phyloP scores from a whole-genome alignment of 306 rosid genomes.

The Benincasa hispida region DNA sequence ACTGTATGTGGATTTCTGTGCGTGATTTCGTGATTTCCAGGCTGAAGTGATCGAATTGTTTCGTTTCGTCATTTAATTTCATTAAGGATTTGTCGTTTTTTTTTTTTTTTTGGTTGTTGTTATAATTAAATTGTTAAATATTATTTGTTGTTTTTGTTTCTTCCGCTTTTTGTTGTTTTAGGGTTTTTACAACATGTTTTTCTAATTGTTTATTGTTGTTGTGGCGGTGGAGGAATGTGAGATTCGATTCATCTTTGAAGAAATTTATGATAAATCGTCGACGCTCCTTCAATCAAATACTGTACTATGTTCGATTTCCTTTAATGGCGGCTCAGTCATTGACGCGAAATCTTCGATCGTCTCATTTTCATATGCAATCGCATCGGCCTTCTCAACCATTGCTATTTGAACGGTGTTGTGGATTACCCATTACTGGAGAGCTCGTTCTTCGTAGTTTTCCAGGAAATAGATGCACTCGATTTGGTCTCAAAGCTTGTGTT shows the following conservation, averaged over 20 bases:
- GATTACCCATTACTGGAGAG: background rate
- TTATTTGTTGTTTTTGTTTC: background rate
- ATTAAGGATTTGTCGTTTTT: background rate
- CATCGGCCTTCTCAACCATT: background rate
- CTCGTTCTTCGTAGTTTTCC: conserved; percentile 1
- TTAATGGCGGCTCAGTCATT: conserved; percentile 2
- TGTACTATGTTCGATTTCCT: conserved; percentile 4
- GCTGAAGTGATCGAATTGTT: background rate
- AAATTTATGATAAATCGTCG: background rate
- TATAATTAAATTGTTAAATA: background rate
- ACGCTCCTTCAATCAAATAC: background rate
- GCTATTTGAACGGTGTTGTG: background rate
- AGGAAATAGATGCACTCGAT: background rate
- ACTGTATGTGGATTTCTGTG: background rate
- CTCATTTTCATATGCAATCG: background rate
- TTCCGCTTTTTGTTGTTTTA: background rate
- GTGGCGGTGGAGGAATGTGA: conserved; percentile 11
- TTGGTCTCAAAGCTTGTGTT: conserved; percentile 1
- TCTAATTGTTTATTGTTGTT: conserved; percentile 1
- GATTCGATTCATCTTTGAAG: background rate
- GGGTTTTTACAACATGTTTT: background rate
- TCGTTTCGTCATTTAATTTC: background rate
- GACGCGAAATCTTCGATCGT: background rate
- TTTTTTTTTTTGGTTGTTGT: background rate
- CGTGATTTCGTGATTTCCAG: conserved; percentile 1